phyloP scores from a whole-genome alignment of 768 basidiomycete genomes.

The Termitomyces sp. region DNA sequence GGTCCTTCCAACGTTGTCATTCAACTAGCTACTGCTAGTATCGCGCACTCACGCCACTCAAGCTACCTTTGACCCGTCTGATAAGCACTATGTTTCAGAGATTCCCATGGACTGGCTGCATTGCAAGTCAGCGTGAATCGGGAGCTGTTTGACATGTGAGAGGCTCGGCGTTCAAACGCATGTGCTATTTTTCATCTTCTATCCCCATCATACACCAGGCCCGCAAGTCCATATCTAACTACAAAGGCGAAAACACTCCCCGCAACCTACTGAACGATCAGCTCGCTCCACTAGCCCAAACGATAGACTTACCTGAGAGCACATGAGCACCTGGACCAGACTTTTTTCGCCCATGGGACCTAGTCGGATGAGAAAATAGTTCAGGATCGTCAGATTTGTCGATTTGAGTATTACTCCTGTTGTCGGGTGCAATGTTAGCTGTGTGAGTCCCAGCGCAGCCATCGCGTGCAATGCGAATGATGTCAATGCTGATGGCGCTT shows the following conservation, averaged over 20 bases:
- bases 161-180: neutral
- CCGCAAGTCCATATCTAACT: conserved; percentile 86
- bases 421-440: conserved; percentile 52
- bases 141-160: conserved; percentile 8
- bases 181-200: conserved; percentile 49
- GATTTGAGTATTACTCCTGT: conserved; percentile 62
- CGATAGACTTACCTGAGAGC: conserved; percentile 54
- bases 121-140: neutral
- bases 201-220: conserved; percentile 90
- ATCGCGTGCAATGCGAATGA: conserved; percentile 56
- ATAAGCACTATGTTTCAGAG: neutral
- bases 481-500: conserved; percentile 54
- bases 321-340: conserved; percentile 71
- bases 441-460: conserved; percentile 60
- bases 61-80: neutral
- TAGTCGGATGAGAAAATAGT: conserved; percentile 73
- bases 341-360: conserved; percentile 86
- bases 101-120: neutral
- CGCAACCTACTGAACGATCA: conserved; percentile 40
- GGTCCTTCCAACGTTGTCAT: neutral
- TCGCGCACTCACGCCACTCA: neutral
- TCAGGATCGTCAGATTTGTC: conserved; percentile 91
- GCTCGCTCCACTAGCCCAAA: neutral
- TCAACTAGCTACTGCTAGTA: neutral
- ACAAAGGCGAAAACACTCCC: conserved; percentile 83